phyloP scores from a whole-genome alignment of 106 monocot species.

The Vanilla planifolia region DNA sequence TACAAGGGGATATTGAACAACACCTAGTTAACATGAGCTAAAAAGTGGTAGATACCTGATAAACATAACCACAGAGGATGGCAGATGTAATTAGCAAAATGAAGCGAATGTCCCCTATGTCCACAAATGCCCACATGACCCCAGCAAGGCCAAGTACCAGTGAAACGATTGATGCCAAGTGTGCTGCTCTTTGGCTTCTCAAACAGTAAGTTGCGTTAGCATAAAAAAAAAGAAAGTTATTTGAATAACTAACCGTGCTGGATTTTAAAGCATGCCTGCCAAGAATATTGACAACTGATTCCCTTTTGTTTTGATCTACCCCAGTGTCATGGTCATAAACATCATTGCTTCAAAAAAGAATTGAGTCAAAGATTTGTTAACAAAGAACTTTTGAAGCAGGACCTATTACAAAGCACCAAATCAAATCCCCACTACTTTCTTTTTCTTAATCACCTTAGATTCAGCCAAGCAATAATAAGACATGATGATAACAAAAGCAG shows the following conservation, averaged over 20 bases:
- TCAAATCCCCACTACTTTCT: not conserved
- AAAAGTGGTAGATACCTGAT: slow-evolving; percentile 57
- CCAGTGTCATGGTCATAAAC: slow-evolving; percentile 92
- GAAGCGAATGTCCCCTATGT: slow-evolving; percentile 73
- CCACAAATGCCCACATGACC: slow-evolving; percentile 50
- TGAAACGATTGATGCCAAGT: slow-evolving; percentile 43
- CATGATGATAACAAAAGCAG: slow-evolving; percentile 57
- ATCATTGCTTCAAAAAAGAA: slow-evolving; percentile 64
- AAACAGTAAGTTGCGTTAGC: not conserved
- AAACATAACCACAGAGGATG: slow-evolving; percentile 86
- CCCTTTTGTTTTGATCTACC: slow-evolving; percentile 77
- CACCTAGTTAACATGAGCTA: not conserved
- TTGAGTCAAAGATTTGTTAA: too few species aligned
- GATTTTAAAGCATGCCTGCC: slow-evolving; percentile 70
- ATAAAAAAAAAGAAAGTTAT: not conserved
- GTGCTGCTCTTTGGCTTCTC: slow-evolving; percentile 45
- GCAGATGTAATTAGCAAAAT: slow-evolving; percentile 63
- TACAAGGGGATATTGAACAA: too few species aligned
- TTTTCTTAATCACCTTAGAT: slow-evolving; percentile 52
- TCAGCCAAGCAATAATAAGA: slow-evolving; percentile 92
- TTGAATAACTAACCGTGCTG: not conserved
- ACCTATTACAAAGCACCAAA: not conserved
- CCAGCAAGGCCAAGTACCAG: slow-evolving; percentile 71
- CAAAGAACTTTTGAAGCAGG: too few species aligned
- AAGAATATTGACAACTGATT: slow-evolving; percentile 92